A percentile compares a stretch with the other conserved stretches of the same genome.
These are phyloP conservation scores for Panicum virgatum DNA, from an alignment of 202 grass and related monocot genomes.

Conservation along the genomic window DNA sequence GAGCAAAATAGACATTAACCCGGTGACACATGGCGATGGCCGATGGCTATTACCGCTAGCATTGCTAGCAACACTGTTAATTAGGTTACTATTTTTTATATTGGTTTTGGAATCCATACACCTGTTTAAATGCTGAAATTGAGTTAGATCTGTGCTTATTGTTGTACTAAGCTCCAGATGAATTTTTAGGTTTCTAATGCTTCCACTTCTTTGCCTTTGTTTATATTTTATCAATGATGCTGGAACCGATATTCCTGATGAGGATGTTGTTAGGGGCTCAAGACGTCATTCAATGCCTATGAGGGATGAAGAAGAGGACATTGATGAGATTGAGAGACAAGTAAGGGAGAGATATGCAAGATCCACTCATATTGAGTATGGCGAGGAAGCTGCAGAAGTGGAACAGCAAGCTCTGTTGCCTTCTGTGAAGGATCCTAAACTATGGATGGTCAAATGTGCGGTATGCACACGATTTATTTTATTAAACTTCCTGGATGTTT, in stretches of 20 bases:
- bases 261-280: conserved; percentile 58
- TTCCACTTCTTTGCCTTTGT: conserved; percentile 25
- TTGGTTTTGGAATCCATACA: background rate
- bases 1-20: background rate
- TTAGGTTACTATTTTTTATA: background rate
- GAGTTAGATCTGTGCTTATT: conserved; percentile 1
- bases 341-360: conserved; percentile 88
- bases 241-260: conserved; percentile 77
- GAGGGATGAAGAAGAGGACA: conserved; percentile 94
- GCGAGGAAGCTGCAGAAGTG: conserved; percentile 89
- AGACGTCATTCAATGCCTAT: conserved; percentile 69
- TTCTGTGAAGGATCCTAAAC: conserved; percentile 96
- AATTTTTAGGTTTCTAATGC: conserved; percentile 19
- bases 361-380: conserved; percentile 83
- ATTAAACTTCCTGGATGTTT: background rate
- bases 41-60: conserved; percentile 12
- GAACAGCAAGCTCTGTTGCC: conserved; percentile 96
- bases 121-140: background rate
- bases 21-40: background rate
- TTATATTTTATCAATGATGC: conserved; percentile 92
- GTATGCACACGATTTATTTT: conserved; percentile 48
- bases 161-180: background rate
- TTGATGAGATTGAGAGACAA: conserved; percentile 93
- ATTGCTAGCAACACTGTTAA: background rate
- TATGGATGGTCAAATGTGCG: conserved; percentile 99